A percentile compares a stretch with the other conserved stretches of the same genome.
These are phyloP conservation scores for Cucumis melo DNA, from an alignment of 306 rosid genomes.

Conservation along the genomic window DNA sequence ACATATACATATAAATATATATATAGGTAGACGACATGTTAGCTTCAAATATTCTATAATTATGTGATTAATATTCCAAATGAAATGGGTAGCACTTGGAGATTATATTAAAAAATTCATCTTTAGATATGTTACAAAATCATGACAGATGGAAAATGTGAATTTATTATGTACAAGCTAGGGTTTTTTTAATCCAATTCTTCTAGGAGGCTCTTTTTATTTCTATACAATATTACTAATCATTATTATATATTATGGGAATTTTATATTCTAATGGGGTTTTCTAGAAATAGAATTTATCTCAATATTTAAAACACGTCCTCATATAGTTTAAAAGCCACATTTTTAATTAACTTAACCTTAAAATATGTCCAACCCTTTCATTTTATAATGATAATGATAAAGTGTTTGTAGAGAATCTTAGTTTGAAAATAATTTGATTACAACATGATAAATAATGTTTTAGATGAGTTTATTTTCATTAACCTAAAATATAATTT, in stretches of 20 bases:
- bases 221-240: not conserved
- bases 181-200: not conserved
- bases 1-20: not conserved
- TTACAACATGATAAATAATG: not conserved
- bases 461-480: not conserved
- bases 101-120: not conserved
- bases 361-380: not conserved
- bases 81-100: not conserved
- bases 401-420: not conserved
- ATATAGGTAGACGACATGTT: not conserved
- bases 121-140: not conserved
- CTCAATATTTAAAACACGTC: not conserved
- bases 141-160: not conserved
- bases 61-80: not conserved
- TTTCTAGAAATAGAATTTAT: not conserved
- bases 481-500: not conserved
- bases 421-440: not conserved
- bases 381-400: not conserved
- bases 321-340: not conserved
- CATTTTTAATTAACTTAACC: not conserved
- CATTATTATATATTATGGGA: not conserved
- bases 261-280: not conserved
- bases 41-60: not conserved
- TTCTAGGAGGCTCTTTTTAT: not conserved
- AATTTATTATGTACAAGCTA: not conserved